Percentiles rank a stretch among this genome's conserved stretches.
These are phyloP conservation scores for Fusarium praegraminearum DNA, from an alignment of 2,329 filamentous ascomycete genomes.

Conservation along the genomic window DNA sequence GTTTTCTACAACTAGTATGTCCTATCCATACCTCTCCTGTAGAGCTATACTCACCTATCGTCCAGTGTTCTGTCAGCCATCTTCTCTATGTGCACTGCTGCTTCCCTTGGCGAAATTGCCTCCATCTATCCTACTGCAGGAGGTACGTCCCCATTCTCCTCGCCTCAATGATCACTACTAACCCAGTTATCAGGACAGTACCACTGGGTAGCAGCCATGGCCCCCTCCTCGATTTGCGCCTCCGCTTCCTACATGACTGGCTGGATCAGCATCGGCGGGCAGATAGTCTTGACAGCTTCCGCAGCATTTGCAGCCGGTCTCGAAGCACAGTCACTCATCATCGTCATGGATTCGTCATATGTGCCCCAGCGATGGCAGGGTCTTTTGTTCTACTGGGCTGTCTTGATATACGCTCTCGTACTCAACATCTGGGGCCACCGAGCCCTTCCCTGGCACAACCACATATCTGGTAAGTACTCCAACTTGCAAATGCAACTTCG, in stretches of 20 bases:
- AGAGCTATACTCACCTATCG: neutral
- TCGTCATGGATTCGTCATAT: constrained; percentile 57
- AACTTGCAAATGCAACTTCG: accelerated
- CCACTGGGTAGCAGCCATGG: constrained; percentile 41
- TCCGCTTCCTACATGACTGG: constrained; percentile 26
- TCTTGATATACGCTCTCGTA: constrained; percentile 53
- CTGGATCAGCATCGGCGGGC: constrained; percentile 58
- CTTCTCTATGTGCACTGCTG: constrained; percentile 34
- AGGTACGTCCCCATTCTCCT: neutral
- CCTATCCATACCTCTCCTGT: accelerated
- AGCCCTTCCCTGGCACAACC: constrained; percentile 54
- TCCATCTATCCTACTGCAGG: constrained; percentile 41
- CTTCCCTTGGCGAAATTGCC: constrained; percentile 36
- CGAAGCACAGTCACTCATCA: constrained; percentile 58
- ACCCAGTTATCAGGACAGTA: constrained; percentile 28
- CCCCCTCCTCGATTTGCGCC: constrained; percentile 19
- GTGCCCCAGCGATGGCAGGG: constrained; percentile 58
- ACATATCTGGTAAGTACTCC: constrained; percentile 29
- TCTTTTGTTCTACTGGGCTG: constrained; percentile 61
- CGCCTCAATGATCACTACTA: neutral
- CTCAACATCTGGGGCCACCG: constrained; percentile 59
- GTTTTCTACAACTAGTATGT: constrained; percentile 54
- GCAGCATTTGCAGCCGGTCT: constrained; percentile 61
- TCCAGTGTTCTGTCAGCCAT: constrained; percentile 28
- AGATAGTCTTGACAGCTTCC: constrained; percentile 60